Evolutionary conservation across 192 early-diverging fungal genomes (phyloP), one percentile per base, ranked within the genome.

Genomic region (Mortierella hygrophila): DNA sequence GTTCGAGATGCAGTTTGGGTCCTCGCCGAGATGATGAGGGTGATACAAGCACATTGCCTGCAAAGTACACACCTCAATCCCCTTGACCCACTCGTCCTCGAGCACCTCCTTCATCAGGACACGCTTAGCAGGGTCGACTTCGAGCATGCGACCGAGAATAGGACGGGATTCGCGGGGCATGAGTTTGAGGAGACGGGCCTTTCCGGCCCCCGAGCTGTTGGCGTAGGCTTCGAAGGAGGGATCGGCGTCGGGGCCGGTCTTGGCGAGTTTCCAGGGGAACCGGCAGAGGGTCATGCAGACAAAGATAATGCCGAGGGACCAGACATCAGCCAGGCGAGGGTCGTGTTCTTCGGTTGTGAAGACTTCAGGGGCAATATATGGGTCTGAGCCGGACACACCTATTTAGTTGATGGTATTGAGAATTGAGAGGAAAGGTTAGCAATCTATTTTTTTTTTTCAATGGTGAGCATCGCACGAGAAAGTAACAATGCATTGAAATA

Each of bases 311-410:
- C 96, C 97, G 37, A 93, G 87, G 11, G 94, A 93, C 97, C 97
- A 98, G 26, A 98, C 90, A 85, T 98, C 97, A 0, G 96, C 93
- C 16, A 88, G 77, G 73, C 96, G 93, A 6, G 94, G 92, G 82
- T 97, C 96, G 79, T 98, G 97, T 26, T 93, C 92, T 26, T 88
- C 88, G 23, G 90, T 88, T n/a, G 65, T 77, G 80, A 95, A 94
- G 49, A 91, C 92, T 88, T 98, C 97, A n/a, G 97, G 97, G 2
- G 96, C 97, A 89, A 98, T 98, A 82, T 98, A 98, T 29, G 97
- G 97, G 44, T 97, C 97, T 21, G 94, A 96, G 18, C 97, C 97
- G 80, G 90, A 95, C 26, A 96, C 90, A n/a, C 98, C 98, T 79
- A 91, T 54, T 83, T 83, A 76, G 78, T 44, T 60, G 16, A 13